Conservation (phyloP, 2,329 filamentous ascomycete species). For the Botrytis hyacinthi region DNA sequence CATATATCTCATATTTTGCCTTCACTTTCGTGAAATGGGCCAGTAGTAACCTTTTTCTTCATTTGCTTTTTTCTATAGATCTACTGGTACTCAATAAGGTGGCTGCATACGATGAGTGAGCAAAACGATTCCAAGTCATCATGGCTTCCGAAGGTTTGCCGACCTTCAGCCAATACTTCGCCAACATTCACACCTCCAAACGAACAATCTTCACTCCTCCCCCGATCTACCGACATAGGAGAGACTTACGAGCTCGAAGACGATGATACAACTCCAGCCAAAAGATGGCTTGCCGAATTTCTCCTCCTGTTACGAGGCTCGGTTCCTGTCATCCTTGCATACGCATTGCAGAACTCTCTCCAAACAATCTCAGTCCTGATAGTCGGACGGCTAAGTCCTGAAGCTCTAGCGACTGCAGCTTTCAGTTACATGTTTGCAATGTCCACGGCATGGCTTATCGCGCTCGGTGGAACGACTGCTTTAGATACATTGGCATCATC, state of each 20-base stretch:
- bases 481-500: conserved; percentile 82
- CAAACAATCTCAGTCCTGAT: conserved; percentile 81
- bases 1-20: background rate
- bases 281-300: conserved; percentile 55
- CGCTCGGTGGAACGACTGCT: conserved; percentile 79
- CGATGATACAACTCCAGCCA: conserved; percentile 25
- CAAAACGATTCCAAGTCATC: conserved; percentile 31
- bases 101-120: conserved; percentile 1
- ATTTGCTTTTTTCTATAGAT: background rate
- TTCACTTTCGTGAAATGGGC: background rate
- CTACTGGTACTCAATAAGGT: background rate
- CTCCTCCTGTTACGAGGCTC: conserved; percentile 67
- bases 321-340: conserved; percentile 77
- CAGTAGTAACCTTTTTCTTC: background rate
- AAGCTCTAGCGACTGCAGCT: conserved; percentile 76
- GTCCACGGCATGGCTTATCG: conserved; percentile 84
- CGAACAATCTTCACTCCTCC: conserved; percentile 36
- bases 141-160: conserved; percentile 35
- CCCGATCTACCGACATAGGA: conserved; percentile 27
- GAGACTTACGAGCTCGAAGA: conserved; percentile 34
- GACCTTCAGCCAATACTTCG: conserved; percentile 20
- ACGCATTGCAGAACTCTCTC: conserved; percentile 80
- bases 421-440: conserved; percentile 95
- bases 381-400: conserved; percentile 74
- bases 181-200: conserved; percentile 33